Percentiles rank a stretch among this genome's conserved stretches.
These are phyloP conservation scores for Ophiognomonia clavigignenti-juglandacearum DNA, from an alignment of 2,329 filamentous ascomycete genomes.

Conservation along the genomic window DNA sequence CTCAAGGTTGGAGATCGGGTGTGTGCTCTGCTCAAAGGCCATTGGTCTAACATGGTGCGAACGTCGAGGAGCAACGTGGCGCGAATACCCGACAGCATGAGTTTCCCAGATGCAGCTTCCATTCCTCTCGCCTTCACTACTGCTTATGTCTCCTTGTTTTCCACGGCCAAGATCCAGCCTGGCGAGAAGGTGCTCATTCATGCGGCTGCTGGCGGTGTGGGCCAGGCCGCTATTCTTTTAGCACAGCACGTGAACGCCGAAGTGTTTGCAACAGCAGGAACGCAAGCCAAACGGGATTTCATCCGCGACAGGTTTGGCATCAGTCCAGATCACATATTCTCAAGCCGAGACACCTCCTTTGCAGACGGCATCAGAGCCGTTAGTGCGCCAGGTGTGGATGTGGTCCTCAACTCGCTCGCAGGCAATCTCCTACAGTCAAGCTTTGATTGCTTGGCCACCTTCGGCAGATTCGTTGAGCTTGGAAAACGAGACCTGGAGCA, in stretches of 20 bases:
- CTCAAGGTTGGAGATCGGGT: slow-evolving; percentile 33
- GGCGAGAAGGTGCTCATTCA: no score
- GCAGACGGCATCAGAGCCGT: slow-evolving; percentile 23
- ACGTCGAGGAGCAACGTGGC: slow-evolving; percentile 7
- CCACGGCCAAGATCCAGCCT: slow-evolving; percentile 22
- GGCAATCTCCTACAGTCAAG: slow-evolving; percentile 34
- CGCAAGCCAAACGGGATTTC: slow-evolving; percentile 26
- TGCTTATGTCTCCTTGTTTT: slow-evolving; percentile 24
- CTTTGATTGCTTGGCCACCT: slow-evolving; percentile 37
- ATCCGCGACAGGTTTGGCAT: slow-evolving; percentile 26
- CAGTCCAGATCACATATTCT: slow-evolving; percentile 27
- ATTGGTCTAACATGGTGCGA: slow-evolving; percentile 26
- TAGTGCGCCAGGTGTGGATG: slow-evolving; percentile 26
- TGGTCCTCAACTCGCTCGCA: slow-evolving; percentile 35
- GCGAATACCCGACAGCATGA: slow-evolving; percentile 30
- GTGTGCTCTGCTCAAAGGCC: slow-evolving; percentile 26
- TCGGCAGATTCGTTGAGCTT: slow-evolving; percentile 40
- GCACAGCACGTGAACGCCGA: slow-evolving; percentile 24
- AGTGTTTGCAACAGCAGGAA: slow-evolving; percentile 30
- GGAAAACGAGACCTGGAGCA: slow-evolving; percentile 32
- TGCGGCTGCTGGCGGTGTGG: slow-evolving; percentile 30
- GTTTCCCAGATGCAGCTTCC: slow-evolving; percentile 27
- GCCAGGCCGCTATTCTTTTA: slow-evolving; percentile 25
- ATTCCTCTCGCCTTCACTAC: slow-evolving; percentile 29
- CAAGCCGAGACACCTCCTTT: slow-evolving; percentile 27